Conservation (phyloP, 2,329 filamentous ascomycete species). For the Xylaria multiplex region DNA sequence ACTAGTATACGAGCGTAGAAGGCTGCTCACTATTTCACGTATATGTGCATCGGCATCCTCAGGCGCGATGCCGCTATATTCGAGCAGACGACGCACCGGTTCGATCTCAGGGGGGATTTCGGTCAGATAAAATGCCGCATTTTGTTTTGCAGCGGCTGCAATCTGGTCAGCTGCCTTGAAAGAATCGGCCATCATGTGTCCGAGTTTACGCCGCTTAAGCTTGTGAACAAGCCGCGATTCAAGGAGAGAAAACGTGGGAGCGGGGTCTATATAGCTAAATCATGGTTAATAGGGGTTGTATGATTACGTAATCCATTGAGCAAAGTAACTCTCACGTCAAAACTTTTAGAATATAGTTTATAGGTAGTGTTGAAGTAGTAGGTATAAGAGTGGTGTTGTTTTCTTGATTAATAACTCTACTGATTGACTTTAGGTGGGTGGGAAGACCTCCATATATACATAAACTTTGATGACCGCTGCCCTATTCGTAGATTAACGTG, state of each 20-base stretch:
- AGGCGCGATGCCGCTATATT: background rate
- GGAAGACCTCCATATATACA: no score
- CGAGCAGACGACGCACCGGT: background rate
- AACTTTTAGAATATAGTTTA: no score
- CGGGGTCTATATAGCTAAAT: background rate
- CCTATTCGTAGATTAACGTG: no score
- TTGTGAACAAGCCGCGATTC: background rate
- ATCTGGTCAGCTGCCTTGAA: background rate
- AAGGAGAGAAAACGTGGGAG: background rate
- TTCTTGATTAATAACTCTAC: no score
- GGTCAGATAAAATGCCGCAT: conserved; percentile 3
- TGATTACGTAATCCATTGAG: no score
- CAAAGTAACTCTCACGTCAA: no score
- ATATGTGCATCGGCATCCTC: background rate
- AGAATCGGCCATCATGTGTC: conserved; percentile 1
- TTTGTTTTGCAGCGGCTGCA: conserved; percentile 5
- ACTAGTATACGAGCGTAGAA: background rate
- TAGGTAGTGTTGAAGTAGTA: no score
- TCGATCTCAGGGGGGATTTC: conserved; percentile 7
- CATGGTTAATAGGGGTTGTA: no score
- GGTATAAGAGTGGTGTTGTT: no score
- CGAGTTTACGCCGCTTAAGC: background rate
- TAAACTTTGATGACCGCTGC: no score
- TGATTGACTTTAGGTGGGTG: no score
- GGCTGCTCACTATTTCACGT: background rate